Base-by-base conservation (phyloP, 768 basidiomycete genomes). In the Phaeotremella fagi region DNA sequence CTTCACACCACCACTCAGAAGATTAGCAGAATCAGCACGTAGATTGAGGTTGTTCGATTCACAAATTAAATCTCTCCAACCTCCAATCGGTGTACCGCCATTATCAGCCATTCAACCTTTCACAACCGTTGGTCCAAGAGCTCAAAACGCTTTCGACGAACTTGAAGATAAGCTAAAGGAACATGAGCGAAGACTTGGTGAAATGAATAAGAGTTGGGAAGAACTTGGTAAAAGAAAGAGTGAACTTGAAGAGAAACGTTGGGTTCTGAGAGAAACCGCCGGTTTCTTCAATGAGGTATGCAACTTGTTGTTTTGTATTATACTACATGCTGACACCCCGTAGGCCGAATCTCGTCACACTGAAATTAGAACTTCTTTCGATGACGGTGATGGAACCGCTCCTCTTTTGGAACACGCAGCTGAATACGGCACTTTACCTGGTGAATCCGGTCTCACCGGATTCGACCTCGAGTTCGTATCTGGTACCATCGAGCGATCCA, bases 391-490 rank as follows among this genome's bases (percentile, higher is more conserved):
- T 51, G 73, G 69, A 29, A 70, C 69, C 9, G 68, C 69, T 0
- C 92, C 92, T 37, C 79, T 99, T 31, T 82, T 99, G 11, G 89
- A 90, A 50, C 73, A 77, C 57, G 87, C 89, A 54, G 90, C 92
- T 27, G 94, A 95, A 48, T 70, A 68, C 36, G 73, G 71, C 15
- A 64, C 62, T 22, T 55, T 72, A 4, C 68, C 71, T 3, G 71
- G 67, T 11, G 74, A 75, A 26, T 60, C 60, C 28, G 72, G 63
- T 5, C 53, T 65, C n/a, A 68, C 69, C 18, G 73, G 70, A 20
- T 76, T 97, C 64, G 91, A 97, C 72, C 81, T 98, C 36, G 95
- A 99, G 86, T 99, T 99, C 65, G 87, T 99, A 22, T 85, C 95
- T 3, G 95, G 95, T 24, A 97, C 94, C 0, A 90, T 98, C 60